A percentile compares a stretch with the other conserved stretches of the same genome.
Conservation (phyloP, 2,329 filamentous ascomycete genomes). For the Dothidotthia symphoricarpi region DNA sequence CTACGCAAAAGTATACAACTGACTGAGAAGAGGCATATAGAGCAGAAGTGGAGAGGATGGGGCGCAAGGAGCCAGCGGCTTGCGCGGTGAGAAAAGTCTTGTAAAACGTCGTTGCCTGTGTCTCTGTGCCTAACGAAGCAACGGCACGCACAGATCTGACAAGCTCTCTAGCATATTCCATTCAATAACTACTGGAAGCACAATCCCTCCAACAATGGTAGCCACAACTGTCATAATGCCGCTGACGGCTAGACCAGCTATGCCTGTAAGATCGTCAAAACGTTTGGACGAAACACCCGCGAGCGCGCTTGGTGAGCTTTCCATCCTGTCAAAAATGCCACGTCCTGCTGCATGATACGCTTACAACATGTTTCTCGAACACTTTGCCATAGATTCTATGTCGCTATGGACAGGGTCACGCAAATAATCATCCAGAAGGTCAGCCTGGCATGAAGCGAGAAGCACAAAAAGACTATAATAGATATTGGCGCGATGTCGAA, state of each 20-base stretch:
- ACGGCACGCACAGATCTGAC: slow-evolving; percentile 88
- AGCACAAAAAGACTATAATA: not conserved
- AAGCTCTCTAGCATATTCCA: slow-evolving; percentile 93
- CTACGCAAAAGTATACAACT: slow-evolving; percentile 48
- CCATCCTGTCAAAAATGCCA: slow-evolving; percentile 83
- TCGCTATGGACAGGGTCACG: not conserved
- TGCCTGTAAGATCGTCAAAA: slow-evolving; percentile 78
- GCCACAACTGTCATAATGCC: slow-evolving; percentile 75
- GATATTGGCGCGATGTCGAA: not conserved
- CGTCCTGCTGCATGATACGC: slow-evolving; percentile 83
- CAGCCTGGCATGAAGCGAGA: not conserved
- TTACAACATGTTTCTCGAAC: slow-evolving; percentile 78
- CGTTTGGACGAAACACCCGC: not conserved
- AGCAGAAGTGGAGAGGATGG: slow-evolving; percentile 68
- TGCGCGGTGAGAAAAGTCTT: slow-evolving; percentile 65
- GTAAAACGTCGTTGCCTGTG: slow-evolving; percentile 62
- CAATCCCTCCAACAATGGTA: slow-evolving; percentile 70
- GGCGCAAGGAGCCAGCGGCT: slow-evolving; percentile 63
- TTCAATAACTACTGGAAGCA: slow-evolving; percentile 67
- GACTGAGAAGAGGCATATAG: slow-evolving; percentile 82
- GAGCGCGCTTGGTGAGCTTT: slow-evolving; percentile 68
- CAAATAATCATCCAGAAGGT: not conserved
- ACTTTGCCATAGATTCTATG: slow-evolving; percentile 71
- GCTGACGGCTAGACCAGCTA: slow-evolving; percentile 82
- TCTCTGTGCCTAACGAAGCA: slow-evolving; percentile 77